A percentile compares a stretch with the other conserved stretches of the same genome.
phyloP scores from a whole-genome alignment of 305 asterid genomes.

The Ilex paraguariensis region DNA sequence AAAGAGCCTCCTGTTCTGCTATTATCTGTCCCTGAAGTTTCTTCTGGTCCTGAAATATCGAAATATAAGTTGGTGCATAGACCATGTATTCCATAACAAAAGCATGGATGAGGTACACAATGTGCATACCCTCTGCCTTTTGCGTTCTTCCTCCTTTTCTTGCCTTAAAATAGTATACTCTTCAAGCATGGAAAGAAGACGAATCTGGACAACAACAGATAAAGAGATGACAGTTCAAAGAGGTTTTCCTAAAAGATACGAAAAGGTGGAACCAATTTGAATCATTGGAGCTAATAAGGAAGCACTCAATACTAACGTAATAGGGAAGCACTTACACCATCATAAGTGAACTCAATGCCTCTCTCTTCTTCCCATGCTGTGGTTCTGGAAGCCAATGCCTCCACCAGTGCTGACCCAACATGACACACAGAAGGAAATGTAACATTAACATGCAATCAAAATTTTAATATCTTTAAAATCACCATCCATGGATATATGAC shows the following conservation, averaged over 20 bases:
- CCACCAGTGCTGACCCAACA: constrained; percentile 70
- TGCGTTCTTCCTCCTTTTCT: constrained; percentile 84
- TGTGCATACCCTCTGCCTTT: constrained; percentile 66
- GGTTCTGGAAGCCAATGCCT: constrained; percentile 72
- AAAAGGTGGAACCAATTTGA: too few relatives aligned
- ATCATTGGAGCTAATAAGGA: too few relatives aligned
- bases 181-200: constrained; percentile 81
- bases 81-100: too few relatives aligned
- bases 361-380: constrained; percentile 86
- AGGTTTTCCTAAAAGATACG: too few relatives aligned
- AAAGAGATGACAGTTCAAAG: background rate
- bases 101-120: background rate
- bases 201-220: constrained; percentile 39
- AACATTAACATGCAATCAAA: too few relatives aligned
- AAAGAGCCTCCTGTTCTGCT: constrained; percentile 91
- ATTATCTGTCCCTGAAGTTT: constrained; percentile 89
- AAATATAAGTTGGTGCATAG: too few relatives aligned
- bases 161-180: constrained; percentile 60
- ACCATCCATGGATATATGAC: too few relatives aligned
- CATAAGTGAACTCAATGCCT: constrained; percentile 69
- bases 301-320: too few relatives aligned
- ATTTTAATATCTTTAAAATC: too few relatives aligned
- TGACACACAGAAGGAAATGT: background rate
- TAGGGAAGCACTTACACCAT: constrained; percentile 60
- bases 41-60: constrained; percentile 71